Evolutionary conservation across 768 basidiomycete species (phyloP).

Genomic region (Hericium rajendrae): DNA sequence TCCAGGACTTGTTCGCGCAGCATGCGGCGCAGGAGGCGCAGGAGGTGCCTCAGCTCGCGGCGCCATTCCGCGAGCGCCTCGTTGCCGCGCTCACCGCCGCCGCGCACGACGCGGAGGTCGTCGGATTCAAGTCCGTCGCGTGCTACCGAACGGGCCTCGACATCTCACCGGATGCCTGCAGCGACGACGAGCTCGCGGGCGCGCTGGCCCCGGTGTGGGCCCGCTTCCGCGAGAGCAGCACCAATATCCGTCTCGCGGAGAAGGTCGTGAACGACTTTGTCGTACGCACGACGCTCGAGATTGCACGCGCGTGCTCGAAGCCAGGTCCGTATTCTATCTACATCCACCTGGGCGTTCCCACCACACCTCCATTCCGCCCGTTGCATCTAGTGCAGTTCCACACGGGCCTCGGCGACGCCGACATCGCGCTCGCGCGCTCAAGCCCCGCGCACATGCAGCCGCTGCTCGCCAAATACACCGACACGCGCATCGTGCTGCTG

Average conservation of each 20-base stretch:
- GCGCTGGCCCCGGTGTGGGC: neutral
- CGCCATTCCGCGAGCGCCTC: neutral
- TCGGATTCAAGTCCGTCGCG: slow-evolving; percentile 64
- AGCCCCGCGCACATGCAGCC: slow-evolving; percentile 63
- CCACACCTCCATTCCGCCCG: neutral
- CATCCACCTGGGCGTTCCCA: neutral
- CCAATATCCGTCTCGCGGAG: slow-evolving; percentile 42
- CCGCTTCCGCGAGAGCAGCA: slow-evolving; percentile 19
- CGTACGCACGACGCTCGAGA: slow-evolving; percentile 42
- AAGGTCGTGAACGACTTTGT: slow-evolving; percentile 61
- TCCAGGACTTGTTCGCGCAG: slow-evolving; percentile 15
- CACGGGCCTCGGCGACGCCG: slow-evolving; percentile 71
- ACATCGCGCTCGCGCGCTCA: slow-evolving; percentile 46
- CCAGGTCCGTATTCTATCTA: slow-evolving; percentile 39
- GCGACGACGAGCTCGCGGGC: slow-evolving; percentile 11
- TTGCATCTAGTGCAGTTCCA: slow-evolving; percentile 61
- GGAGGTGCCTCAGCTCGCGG: neutral
- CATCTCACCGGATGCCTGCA: slow-evolving; percentile 25
- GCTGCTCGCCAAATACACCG: slow-evolving; percentile 52
- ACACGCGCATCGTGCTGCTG: slow-evolving; percentile 55
- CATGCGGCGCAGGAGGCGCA: slow-evolving; percentile 1
- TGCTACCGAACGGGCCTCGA: slow-evolving; percentile 73
- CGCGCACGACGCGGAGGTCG: slow-evolving; percentile 39
- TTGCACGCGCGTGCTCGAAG: slow-evolving; percentile 43
- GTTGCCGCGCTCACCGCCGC: neutral